These are phyloP conservation scores for Pestalotiopsis sp. DNA, from an alignment of 2,329 filamentous ascomycete species.

Conservation along the genomic window DNA sequence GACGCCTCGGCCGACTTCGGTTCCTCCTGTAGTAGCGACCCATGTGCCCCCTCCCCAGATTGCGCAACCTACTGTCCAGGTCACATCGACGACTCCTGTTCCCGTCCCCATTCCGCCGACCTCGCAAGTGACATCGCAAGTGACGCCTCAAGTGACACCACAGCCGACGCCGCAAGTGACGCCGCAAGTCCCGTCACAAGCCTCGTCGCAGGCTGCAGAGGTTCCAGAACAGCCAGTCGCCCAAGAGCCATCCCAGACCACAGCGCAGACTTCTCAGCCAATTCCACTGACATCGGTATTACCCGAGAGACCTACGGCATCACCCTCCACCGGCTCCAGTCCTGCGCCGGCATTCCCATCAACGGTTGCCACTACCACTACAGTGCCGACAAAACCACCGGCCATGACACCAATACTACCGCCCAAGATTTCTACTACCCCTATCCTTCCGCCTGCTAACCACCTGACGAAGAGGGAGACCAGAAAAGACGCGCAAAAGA, in stretches of 20 bases:
- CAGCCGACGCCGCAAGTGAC: not conserved
- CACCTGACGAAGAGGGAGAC: constrained; percentile 47
- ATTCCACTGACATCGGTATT: not conserved
- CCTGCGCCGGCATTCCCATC: constrained; percentile 18
- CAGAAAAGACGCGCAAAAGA: constrained; percentile 43
- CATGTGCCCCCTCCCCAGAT: constrained; percentile 34
- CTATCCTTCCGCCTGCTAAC: constrained; percentile 37
- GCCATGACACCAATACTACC: constrained; percentile 47
- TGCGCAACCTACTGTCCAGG: constrained; percentile 24
- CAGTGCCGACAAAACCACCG: constrained; percentile 35
- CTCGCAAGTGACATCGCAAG: not conserved
- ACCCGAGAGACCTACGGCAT: constrained; percentile 9
- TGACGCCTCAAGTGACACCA: not conserved
- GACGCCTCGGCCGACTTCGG: constrained; percentile 33
- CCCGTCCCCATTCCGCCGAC: constrained; percentile 24
- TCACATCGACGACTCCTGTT: constrained; percentile 37
- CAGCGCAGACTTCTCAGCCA: not conserved
- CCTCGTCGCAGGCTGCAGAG: not conserved
- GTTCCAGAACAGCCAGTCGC: no score
- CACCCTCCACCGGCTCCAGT: constrained; percentile 13
- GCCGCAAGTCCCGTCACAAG: not conserved
- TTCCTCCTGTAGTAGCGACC: constrained; percentile 33
- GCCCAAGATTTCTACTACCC: constrained; percentile 37
- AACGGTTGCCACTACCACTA: constrained; percentile 39
- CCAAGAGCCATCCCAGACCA: not conserved